Conservation (phyloP, 139 green algal genomes). For the Microglena sp. region DNA sequence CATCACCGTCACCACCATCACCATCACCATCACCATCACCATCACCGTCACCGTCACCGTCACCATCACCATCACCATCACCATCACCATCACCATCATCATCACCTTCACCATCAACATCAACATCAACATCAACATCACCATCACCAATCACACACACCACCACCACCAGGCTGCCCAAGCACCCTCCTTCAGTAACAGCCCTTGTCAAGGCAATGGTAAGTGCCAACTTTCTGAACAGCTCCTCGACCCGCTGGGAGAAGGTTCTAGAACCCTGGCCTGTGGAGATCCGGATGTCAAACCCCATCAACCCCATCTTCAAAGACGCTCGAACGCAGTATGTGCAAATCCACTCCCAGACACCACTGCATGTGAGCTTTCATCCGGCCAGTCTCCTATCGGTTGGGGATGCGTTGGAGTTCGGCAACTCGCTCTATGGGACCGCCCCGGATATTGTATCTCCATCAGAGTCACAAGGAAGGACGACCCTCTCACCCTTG, state of each 20-base stretch:
- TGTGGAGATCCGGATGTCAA: slow-evolving; percentile 22
- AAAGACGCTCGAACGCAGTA: slow-evolving; percentile 18
- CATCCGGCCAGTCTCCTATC: slow-evolving; percentile 66
- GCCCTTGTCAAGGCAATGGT: slow-evolving; percentile 13
- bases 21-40: too few relatives aligned
- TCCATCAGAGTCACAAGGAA: too few relatives aligned
- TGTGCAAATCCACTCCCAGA: slow-evolving; percentile 31
- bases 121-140: not conserved
- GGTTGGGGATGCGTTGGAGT: slow-evolving; percentile 57
- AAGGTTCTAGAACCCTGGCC: slow-evolving; percentile 57
- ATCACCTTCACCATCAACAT: too few relatives aligned
- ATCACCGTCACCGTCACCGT: too few relatives aligned
- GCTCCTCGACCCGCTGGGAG: slow-evolving; percentile 65
- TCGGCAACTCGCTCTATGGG: too few relatives aligned
- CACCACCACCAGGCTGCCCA: not conserved
- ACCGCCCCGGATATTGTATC: too few relatives aligned
- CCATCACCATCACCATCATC: too few relatives aligned
- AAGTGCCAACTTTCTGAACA: slow-evolving; percentile 64
- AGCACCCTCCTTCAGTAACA: slow-evolving; percentile 12
- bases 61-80: too few relatives aligned
- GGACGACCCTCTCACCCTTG: too few relatives aligned
- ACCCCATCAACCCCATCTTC: slow-evolving; percentile 44
- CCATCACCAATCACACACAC: not conserved
- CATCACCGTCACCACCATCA: too few relatives aligned
- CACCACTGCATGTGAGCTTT: slow-evolving; percentile 62